Base-by-base conservation (phyloP, 1,139 yeast genomes). In the Suhomyces maxii region DNA sequence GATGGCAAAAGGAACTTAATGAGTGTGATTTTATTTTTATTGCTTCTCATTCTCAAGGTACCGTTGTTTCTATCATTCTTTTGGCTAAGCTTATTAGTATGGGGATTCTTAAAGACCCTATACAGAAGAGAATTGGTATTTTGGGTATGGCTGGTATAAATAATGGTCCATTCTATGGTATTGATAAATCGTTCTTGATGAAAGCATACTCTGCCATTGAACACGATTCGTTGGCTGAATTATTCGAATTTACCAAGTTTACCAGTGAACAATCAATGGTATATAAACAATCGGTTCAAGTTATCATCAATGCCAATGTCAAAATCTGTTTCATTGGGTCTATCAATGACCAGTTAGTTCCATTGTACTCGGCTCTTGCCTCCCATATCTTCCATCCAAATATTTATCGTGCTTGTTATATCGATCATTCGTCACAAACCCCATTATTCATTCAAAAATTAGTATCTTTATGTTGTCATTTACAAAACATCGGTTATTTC, bases 131-230 rank as follows among this genome's bases (percentile, higher is more conserved):
- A 37, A 76, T 90, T 18, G 90, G 95, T 0, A 71, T 93, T 25
- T 68, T 93, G 42, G 95, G 93, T 2, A 93, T 93, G 98, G 98
- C 98, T 0, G 98, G 98, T 1, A 82, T 90, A 26, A 89, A 90
- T 55, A 82, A 89, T 59, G 99, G 99, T 0, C 99, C 98, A 2
- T 88, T 89, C 59, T 88, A 83, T 55, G 98, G 97, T 0, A 81
- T 82, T 52, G 97, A 93, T 61, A 90, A 89, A 61, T 83, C 84
- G 7, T 71, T 90, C 37, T 80, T 90, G 54, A 84, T 91, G 70
- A 79, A 90, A 53, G 97, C 97, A 0, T 89, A 89, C 58, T 84
- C 96, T 1, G 84, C 96, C 1, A 86, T 93, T 46, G 99, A 93
- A 60, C 89, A 84, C 55, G 96, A 87, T 47, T 88, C 97, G 0